A percentile compares a stretch with the other conserved stretches of the same genome.
These are phyloP conservation scores for Scleromitrula shiraiana DNA, from an alignment of 2,329 filamentous ascomycete species.

Conservation along the genomic window DNA sequence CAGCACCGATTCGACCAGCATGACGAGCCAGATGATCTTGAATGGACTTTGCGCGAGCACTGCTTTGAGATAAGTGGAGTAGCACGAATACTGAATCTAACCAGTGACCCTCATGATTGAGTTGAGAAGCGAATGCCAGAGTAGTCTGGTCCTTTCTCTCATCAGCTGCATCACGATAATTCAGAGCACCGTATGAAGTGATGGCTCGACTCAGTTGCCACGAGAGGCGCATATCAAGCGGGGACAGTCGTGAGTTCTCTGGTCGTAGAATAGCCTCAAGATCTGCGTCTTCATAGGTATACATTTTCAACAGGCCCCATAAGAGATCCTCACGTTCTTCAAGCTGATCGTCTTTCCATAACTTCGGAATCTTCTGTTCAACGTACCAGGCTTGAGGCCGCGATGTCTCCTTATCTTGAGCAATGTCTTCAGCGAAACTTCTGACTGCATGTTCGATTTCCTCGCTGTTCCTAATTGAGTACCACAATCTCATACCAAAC, in stretches of 20 bases:
- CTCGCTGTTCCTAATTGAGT: constrained; percentile 61
- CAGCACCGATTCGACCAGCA: constrained; percentile 55
- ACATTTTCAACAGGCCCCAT: constrained; percentile 80
- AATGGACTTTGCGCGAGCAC: constrained; percentile 56
- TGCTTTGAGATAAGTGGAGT: constrained; percentile 59
- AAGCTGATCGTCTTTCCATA: constrained; percentile 53
- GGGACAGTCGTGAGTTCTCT: constrained; percentile 66
- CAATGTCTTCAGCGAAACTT: constrained; percentile 66
- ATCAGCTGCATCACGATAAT: constrained; percentile 43
- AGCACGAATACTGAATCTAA: constrained; percentile 68
- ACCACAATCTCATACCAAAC: constrained; percentile 88
- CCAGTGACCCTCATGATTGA: constrained; percentile 59
- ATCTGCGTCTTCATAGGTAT: constrained; percentile 51
- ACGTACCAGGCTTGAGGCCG: constrained; percentile 65
- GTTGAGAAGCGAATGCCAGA: constrained; percentile 54
- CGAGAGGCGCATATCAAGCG: constrained; percentile 65
- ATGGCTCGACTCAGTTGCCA: constrained; percentile 79
- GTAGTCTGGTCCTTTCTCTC: constrained; percentile 60
- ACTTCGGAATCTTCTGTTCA: constrained; percentile 47
- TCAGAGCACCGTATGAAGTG: constrained; percentile 39
- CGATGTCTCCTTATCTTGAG: constrained; percentile 58
- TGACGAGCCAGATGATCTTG: constrained; percentile 69
- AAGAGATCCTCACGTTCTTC: constrained; percentile 66
- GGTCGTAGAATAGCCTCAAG: constrained; percentile 68
- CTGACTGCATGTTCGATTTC: constrained; percentile 64